Evolutionary conservation across 176 grass and related monocot genomes (phyloP), one percentile per base, ranked within the genome.

Genomic region (Dendrocalamus sinicus): DNA sequence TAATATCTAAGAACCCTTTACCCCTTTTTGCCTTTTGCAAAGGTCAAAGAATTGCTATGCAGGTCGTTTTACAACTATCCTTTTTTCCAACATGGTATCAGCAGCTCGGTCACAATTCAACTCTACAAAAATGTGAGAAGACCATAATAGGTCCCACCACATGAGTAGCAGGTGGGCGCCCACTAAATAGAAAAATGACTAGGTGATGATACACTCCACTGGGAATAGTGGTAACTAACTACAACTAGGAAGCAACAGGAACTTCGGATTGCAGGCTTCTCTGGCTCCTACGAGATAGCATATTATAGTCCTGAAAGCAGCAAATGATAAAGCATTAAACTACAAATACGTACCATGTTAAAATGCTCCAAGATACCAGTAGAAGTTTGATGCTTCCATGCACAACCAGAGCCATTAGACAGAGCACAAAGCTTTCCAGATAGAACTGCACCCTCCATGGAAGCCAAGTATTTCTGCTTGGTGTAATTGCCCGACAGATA

Each of bases 381-480:
- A 73, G 6, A 62, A 68, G 10, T 69, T 50, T 35, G 24, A 64
- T 30, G 4, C 32, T 67, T 82, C 40, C 44, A 67, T 39, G 52
- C 41, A 24, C 65, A 47, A 60, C 9, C 22, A 70, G 41, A 78
- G 83, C 14, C 57, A 67, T n/a, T 91, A 52, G 97, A 90, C 82
- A 94, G 94, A 23, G 94, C 92, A 48, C 97, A 96, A 62, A 99
- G 87, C 73, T 99, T 99, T 30, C 92, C 94, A 3, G 92, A 99
- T 51, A 96, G 68, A 77, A 99, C 90, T 48, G 96, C 96, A 68
- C 96, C 94, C 69, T 96, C 96, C 93, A 99, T 99, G 59, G 96
- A 99, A 88, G 93, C 96, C 86, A 96, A 57, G 28, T 99, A 99
- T 88, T 94, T 99, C 71, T 99, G 96, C 67, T 99, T 99, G 67